Percentiles rank a stretch among this genome's conserved stretches.
phyloP scores from a whole-genome alignment of 176 grass and related monocot species.

The Puya raimondii region DNA sequence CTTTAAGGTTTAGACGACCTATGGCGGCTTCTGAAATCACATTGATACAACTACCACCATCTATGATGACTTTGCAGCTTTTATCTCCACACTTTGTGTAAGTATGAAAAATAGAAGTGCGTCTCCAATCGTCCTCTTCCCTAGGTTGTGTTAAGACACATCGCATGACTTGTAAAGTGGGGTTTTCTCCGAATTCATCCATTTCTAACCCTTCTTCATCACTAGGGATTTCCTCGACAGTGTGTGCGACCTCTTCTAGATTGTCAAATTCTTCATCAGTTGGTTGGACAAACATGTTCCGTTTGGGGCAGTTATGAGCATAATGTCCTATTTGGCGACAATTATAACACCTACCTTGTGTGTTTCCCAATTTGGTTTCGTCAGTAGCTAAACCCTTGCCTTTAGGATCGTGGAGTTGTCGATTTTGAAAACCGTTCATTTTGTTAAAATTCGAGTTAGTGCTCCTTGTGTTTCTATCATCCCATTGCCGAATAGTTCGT shows the following conservation, averaged over 20 bases:
- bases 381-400: neutral
- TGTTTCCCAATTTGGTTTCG: neutral
- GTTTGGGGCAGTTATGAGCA: neutral
- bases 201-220: neutral
- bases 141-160: neutral
- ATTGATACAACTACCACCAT: neutral
- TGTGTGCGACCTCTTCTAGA: neutral
- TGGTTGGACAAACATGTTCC: neutral
- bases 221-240: neutral
- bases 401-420: neutral
- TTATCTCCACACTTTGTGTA: neutral
- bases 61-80: neutral
- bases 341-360: neutral
- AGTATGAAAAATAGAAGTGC: neutral
- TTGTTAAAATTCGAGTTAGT: neutral
- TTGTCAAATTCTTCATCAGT: neutral
- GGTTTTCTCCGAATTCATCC: neutral
- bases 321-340: neutral
- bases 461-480: neutral
- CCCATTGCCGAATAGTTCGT: neutral
- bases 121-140: neutral
- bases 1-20: too few relatives aligned
- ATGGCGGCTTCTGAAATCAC: too few relatives aligned
- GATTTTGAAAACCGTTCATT: neutral
- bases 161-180: neutral